These are phyloP conservation scores for Lotus japonicus DNA, from an alignment of 306 rosid species.

Conservation along the genomic window DNA sequence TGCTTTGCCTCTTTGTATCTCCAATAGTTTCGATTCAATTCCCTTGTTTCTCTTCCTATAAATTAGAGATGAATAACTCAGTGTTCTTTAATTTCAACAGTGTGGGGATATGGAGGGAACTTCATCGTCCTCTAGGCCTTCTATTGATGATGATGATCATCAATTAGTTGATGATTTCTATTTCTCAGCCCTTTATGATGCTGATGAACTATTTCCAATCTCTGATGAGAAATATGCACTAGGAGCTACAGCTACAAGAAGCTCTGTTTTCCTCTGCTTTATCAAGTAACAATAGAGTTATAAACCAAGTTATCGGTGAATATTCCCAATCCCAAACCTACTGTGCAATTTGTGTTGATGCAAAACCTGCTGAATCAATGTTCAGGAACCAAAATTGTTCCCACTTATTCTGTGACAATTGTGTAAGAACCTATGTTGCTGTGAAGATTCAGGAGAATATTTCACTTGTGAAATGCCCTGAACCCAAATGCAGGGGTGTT, in stretches of 20 bases:
- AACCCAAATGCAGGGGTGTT: slow-evolving; percentile 35
- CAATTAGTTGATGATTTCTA: slow-evolving; percentile 49
- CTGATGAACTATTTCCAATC: slow-evolving; percentile 40
- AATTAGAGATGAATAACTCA: too few species aligned
- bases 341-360: slow-evolving; percentile 57
- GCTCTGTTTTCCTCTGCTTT: slow-evolving; percentile 40
- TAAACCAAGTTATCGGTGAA: not conserved
- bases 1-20: not conserved
- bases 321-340: slow-evolving; percentile 14
- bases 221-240: slow-evolving; percentile 60
- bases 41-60: too few species aligned
- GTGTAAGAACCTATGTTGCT: slow-evolving; percentile 37
- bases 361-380: slow-evolving; percentile 29
- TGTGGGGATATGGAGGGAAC: slow-evolving; percentile 12
- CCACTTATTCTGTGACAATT: slow-evolving; percentile 43
- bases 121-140: not conserved
- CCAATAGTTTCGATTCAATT: not conserved
- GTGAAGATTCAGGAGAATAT: slow-evolving; percentile 42
- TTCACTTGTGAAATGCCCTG: slow-evolving; percentile 45
- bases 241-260: slow-evolving; percentile 51
- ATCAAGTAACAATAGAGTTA: not conserved
- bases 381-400: slow-evolving; percentile 35
- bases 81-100: too few species aligned
- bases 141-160: not conserved
- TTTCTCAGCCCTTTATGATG: slow-evolving; percentile 45